Evolutionary conservation across 1,284 basidiomycete species (phyloP), one percentile per base, ranked within the genome.

Genomic region (Meira miltonrushii): DNA sequence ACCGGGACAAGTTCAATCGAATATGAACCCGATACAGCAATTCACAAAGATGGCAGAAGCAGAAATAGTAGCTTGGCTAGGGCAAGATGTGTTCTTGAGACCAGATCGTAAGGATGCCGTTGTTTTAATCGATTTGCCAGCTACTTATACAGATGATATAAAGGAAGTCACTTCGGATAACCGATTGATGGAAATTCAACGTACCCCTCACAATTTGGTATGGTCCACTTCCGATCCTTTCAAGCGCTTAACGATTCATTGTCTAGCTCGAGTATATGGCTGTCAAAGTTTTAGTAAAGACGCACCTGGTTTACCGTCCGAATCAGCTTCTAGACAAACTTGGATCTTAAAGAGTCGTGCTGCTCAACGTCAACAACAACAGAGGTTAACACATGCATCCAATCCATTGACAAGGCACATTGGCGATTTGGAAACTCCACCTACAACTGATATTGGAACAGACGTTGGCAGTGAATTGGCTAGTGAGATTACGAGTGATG

Each of bases 221-320:
- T 75, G 71, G 71, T 47, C 61, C 5, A 53, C 72, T 8, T 62
- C 62, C 15, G 69, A 74, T 57, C 62, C 71, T 1, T 69, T 67
- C 48, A 48, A 69, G 1, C 59, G 74, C 0, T 48, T 75, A 0
- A 57, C 71, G 0, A 66, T 77, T 6, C 74, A 77, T 39, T 77
- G 74, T 49, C 55, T 75, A 0, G 72, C 74, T 1, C 58, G 74
- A 3, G 62, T 70, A 0, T 57, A 50, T 2, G 47, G 57, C 15
- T 77, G 69, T 58, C 68, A 69, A 0, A 64, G 60, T 17, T 75
- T 74, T 43, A 66, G 62, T 11, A 71, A 69, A 39, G 67, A 71
- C 44, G 68, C 60, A 19, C 23, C 19, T 5, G n/a, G 9, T 8
- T 28, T 0, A 54, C 8, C 28, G 8, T 33, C 28, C 4, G 28